Conservation (phyloP, 148 eudicot genomes). For the Heliamphora exappendiculata region DNA sequence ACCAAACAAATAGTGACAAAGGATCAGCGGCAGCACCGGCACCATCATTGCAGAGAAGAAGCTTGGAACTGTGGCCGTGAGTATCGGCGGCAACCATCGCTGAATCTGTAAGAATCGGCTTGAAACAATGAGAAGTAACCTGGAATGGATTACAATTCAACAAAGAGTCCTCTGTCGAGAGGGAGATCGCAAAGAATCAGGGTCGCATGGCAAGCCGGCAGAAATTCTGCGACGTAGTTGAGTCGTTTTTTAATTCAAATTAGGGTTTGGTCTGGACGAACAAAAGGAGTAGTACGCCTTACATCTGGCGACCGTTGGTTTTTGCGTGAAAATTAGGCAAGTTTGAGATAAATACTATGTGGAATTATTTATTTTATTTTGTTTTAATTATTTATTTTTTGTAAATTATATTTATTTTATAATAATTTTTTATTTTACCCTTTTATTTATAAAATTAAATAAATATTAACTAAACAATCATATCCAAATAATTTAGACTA, state of each 20-base stretch:
- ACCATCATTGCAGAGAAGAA: slow-evolving; percentile 74
- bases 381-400: too few species aligned
- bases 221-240: background rate
- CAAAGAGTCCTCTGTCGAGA: slow-evolving; percentile 53
- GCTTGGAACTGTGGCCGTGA: slow-evolving; percentile 43
- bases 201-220: slow-evolving; percentile 71
- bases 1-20: background rate
- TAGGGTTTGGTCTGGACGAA: slow-evolving; percentile 5
- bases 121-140: background rate
- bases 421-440: too few species aligned
- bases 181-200: slow-evolving; percentile 36
- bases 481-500: too few species aligned
- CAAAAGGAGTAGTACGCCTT: background rate
- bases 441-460: too few species aligned
- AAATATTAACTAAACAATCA: too few species aligned
- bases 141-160: background rate
- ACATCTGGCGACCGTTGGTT: too few species aligned
- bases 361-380: too few species aligned
- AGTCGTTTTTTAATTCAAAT: background rate
- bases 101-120: slow-evolving; percentile 8
- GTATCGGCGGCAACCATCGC: slow-evolving; percentile 36
- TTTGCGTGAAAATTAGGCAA: too few species aligned
- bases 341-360: too few species aligned
- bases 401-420: too few species aligned
- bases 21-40: slow-evolving; percentile 93